Conservation (phyloP, 2,329 filamentous ascomycete genomes). For the Periconia sp. region DNA sequence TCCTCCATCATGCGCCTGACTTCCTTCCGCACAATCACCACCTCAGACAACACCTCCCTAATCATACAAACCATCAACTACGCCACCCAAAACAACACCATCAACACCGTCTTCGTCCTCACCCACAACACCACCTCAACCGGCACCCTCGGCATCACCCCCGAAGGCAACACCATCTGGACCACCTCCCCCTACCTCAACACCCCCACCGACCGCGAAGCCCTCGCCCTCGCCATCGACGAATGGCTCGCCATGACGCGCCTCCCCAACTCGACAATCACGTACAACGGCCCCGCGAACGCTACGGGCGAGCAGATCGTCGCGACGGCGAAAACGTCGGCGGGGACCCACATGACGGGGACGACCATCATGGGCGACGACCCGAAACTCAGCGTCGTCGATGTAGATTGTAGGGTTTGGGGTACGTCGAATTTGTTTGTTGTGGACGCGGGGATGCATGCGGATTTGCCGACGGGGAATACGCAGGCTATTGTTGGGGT, state of each 20-base stretch:
- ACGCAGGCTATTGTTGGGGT: constrained; percentile 65
- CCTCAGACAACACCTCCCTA: constrained; percentile 34
- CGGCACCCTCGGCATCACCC: constrained; percentile 22
- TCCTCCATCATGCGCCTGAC: constrained; percentile 44
- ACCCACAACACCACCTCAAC: constrained; percentile 22
- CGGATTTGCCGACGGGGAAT: constrained; percentile 67
- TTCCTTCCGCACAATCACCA: constrained; percentile 45
- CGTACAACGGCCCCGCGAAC: constrained; percentile 27
- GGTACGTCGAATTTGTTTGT: constrained; percentile 34
- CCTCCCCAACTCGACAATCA: constrained; percentile 12
- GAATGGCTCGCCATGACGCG: constrained; percentile 36
- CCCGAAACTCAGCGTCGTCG: constrained; percentile 63
- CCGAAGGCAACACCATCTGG: constrained; percentile 39
- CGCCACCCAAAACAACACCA: constrained; percentile 21
- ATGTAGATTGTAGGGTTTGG: constrained; percentile 64
- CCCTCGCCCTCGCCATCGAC: constrained; percentile 46
- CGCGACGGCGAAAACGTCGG: constrained; percentile 12
- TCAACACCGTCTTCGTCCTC: constrained; percentile 15
- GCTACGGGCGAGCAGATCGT: constrained; percentile 45
- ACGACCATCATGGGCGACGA: constrained; percentile 54
- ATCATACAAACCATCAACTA: constrained; percentile 45
- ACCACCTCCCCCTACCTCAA: constrained; percentile 52
- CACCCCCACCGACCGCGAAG: constrained; percentile 41
- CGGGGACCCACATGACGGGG: constrained; percentile 42
- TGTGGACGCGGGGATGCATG: constrained; percentile 70